These are phyloP conservation scores for Podospora comata DNA, from an alignment of 495 filamentous ascomycete species.

Conservation along the genomic window DNA sequence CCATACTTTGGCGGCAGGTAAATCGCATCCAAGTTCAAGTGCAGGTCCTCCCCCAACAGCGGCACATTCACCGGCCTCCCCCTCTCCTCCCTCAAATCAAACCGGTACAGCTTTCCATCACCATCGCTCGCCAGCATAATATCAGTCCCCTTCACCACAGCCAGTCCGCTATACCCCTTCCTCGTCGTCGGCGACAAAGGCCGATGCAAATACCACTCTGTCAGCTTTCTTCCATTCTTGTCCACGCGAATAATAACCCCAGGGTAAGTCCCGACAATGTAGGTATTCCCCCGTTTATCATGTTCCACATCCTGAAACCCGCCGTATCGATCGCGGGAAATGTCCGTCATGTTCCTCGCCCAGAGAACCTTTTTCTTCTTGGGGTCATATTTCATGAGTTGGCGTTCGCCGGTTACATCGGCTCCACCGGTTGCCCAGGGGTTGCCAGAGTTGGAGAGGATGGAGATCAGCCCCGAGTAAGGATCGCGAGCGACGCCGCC, in stretches of 20 bases:
- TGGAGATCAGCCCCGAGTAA: conserved; percentile 30
- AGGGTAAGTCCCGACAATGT: conserved; percentile 35
- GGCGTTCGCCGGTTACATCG: conserved; percentile 31
- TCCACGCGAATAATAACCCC: conserved; percentile 30
- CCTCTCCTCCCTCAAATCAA: conserved; percentile 27
- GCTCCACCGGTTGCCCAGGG: conserved; percentile 30
- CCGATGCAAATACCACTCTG: conserved; percentile 30
- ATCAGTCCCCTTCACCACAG: conserved; percentile 24
- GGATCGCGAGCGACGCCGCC: conserved; percentile 38
- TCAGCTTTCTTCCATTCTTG: conserved; percentile 24
- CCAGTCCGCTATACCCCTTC: conserved; percentile 32
- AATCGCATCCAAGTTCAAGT: conserved; percentile 32
- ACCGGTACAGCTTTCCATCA: conserved; percentile 31
- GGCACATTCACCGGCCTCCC: conserved; percentile 29
- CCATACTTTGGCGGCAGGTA: conserved; percentile 37
- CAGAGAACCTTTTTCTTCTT: conserved; percentile 23
- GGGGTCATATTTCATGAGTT: conserved; percentile 26
- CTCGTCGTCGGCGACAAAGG: conserved; percentile 21
- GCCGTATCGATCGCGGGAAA: conserved; percentile 28
- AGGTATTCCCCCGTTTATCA: conserved; percentile 34
- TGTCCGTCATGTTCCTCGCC: conserved; percentile 30
- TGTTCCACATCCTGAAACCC: conserved; percentile 36
- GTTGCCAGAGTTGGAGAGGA: conserved; percentile 31
- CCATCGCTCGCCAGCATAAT: conserved; percentile 33
- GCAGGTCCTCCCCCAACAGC: conserved; percentile 16